Conservation (phyloP, 2,329 filamentous ascomycete genomes). For the Emergomyces orientalis region DNA sequence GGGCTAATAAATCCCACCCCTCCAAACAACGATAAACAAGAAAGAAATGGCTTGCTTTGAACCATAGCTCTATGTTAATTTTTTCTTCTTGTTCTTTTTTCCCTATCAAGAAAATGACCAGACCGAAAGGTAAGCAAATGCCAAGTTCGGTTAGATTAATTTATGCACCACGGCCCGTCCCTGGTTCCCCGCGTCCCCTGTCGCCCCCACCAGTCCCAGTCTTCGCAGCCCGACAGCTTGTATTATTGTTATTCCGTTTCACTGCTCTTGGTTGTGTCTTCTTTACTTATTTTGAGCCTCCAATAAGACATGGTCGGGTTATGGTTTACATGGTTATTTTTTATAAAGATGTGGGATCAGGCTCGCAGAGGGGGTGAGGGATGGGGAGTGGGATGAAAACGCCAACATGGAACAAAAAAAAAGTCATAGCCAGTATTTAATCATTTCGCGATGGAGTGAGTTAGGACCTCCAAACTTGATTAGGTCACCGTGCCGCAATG, state of each 20-base stretch:
- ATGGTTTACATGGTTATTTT: background rate
- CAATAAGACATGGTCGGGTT: background rate
- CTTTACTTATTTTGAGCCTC: background rate
- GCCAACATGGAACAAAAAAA: background rate
- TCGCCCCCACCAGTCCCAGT: background rate
- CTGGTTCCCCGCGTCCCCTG: background rate
- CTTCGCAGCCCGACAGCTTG: background rate
- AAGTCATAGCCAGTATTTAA: background rate
- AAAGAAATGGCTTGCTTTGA: background rate
- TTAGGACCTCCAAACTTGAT: background rate
- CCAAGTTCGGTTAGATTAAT: background rate
- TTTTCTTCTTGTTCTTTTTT: background rate
- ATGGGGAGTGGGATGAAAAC: background rate
- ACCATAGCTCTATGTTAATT: background rate
- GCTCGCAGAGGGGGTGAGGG: too few relatives aligned
- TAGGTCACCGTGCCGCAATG: background rate
- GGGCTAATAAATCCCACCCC: background rate
- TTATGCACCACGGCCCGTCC: slow-evolving; percentile 7
- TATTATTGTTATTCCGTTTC: background rate
- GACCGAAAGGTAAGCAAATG: background rate
- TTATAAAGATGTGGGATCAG: too few relatives aligned
- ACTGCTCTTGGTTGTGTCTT: background rate
- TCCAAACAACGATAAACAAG: background rate
- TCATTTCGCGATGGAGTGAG: background rate
- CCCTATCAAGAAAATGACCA: background rate